Evolutionary conservation across 1,139 yeast species (phyloP), one percentile per base, ranked within the genome.

Genomic region (Schizosaccharomyces versatilis): DNA sequence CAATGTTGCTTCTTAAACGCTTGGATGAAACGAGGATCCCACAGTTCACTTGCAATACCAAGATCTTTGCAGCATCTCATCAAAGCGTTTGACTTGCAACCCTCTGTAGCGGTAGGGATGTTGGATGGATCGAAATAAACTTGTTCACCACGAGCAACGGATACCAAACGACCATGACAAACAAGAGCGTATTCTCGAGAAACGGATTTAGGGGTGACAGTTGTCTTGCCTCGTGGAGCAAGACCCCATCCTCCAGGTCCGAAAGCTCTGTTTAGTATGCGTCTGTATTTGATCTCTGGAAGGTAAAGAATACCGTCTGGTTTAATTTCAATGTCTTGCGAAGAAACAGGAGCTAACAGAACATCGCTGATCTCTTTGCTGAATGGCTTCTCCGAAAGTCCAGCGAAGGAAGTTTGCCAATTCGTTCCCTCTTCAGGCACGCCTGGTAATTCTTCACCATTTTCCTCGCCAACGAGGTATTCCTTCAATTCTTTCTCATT

Each of bases 191-290:
- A 90, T 65, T 90, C 98, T 59, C 98, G 74, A 7, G 95, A 84
- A n/a, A 77, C 73, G 15, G 78, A 69, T 55, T 70, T 73, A 40
- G 72, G 69, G 0, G 94, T 81, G 38, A 90, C 78, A 55, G 77
- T 70, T 0, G 95, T 81, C 61, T 83, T 93, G 0, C 95, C 81
- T 57, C 98, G 71, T 8, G 98, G 97, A 0, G 94, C 95, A 57
- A 90, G 71, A 0, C 98, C 98, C 98, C 98, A 90, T 1, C 95
- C 97, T 32, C 98, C 98, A 1, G 98, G 96, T 1, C 98, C 98
- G 71, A 90, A 88, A 0, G 97, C 94, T 44, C 74, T 74, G 68
- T 88, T 88, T 61, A 90, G 69, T 40, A 86, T 81, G 53, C 98
- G 75, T 59, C 98, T 77, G 66, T 90, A 90, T 65, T 88, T 86